Evolutionary conservation across 768 basidiomycete genomes (phyloP).

Genomic region (Candolleomyces aberdarensis): DNA sequence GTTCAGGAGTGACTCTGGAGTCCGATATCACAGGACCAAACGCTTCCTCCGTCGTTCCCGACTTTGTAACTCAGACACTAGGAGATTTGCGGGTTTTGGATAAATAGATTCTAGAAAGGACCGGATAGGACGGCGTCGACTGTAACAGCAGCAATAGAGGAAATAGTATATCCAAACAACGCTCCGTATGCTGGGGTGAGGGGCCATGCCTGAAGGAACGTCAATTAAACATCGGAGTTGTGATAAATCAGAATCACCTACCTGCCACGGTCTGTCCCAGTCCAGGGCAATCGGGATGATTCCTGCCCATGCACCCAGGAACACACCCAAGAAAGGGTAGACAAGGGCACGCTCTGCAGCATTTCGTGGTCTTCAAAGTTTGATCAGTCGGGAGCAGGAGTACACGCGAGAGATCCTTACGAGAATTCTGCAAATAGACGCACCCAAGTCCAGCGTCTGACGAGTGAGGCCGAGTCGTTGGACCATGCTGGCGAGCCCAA

Average conservation of each 20-base stretch:
- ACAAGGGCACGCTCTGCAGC: constrained; percentile 74
- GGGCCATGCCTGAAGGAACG: constrained; percentile 66
- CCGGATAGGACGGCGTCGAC: constrained; percentile 29
- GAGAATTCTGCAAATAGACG: constrained; percentile 78
- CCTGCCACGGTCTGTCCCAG: constrained; percentile 99
- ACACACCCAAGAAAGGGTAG: constrained; percentile 71
- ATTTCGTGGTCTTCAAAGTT: constrained; percentile 44
- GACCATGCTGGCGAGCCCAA: constrained; percentile 59
- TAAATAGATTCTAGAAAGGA: not conserved
- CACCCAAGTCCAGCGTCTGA: constrained; percentile 66
- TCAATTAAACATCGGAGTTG: constrained; percentile 5
- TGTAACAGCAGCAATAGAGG: constrained; percentile 53
- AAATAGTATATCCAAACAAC: constrained; percentile 61
- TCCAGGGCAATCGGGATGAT: constrained; percentile 86
- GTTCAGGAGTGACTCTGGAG: constrained; percentile 71
- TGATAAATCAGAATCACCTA: constrained; percentile 28
- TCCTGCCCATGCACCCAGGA: constrained; percentile 79
- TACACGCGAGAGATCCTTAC: constrained; percentile 45
- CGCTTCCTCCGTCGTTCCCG: constrained; percentile 70
- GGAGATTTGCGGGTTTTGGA: constrained; percentile 65
- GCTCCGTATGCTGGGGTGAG: constrained; percentile 74
- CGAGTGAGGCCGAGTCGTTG: constrained; percentile 36
- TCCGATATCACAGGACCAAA: constrained; percentile 70
- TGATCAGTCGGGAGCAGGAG: not conserved
- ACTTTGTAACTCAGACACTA: constrained; percentile 77